A percentile compares a stretch with the other conserved stretches of the same genome.
Conservation (phyloP, 164 flowering plant genomes). For the Umbellularia californica region DNA sequence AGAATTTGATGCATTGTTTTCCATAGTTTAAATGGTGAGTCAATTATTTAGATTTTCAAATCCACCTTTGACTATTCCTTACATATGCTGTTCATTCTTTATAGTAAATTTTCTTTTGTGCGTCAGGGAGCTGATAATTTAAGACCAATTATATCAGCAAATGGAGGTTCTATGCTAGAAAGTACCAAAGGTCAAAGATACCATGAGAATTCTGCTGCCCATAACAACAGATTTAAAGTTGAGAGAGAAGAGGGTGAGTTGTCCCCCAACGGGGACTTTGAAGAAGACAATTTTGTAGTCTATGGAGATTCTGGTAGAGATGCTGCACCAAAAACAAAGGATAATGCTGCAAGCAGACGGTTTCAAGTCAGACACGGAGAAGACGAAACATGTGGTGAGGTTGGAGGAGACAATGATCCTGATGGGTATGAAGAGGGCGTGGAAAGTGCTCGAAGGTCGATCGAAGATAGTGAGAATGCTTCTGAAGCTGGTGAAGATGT, state of each 20-base stretch:
- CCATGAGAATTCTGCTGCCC: constrained; percentile 40
- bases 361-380: constrained; percentile 36
- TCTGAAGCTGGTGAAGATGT: constrained; percentile 73
- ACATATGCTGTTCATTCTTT: background rate
- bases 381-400: constrained; percentile 37
- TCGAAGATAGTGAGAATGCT: constrained; percentile 80
- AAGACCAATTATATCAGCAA: constrained; percentile 30
- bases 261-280: constrained; percentile 78
- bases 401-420: constrained; percentile 57
- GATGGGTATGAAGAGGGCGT: constrained; percentile 85
- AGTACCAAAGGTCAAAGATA: constrained; percentile 29
- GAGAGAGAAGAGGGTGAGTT: constrained; percentile 97
- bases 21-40: too few relatives aligned
- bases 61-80: background rate
- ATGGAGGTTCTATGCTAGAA: constrained; percentile 33
- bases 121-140: constrained; percentile 19
- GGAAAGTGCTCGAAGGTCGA: constrained; percentile 76
- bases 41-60: too few relatives aligned
- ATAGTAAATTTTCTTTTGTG: background rate
- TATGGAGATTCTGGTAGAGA: constrained; percentile 42
- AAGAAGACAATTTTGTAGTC: constrained; percentile 65
- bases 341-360: constrained; percentile 34
- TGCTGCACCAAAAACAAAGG: constrained; percentile 34
- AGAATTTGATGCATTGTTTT: too few relatives aligned
- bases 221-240: constrained; percentile 30